Evolutionary conservation across 495 filamentous ascomycete species (phyloP).

Genomic region (Hapsidospora chrysogenum): DNA sequence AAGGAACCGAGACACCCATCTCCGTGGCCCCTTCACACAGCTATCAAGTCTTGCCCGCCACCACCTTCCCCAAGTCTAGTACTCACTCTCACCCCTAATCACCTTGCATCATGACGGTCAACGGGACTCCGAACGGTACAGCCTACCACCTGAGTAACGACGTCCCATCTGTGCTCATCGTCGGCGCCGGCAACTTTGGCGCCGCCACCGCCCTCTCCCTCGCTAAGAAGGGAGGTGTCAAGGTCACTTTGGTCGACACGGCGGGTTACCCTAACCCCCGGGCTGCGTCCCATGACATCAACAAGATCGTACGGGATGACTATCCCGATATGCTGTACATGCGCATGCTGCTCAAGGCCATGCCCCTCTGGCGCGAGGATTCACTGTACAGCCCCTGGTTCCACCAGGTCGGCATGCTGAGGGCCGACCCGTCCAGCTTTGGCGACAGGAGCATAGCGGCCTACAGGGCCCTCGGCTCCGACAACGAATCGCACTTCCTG

Average conservation of each 20-base stretch:
- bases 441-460: conserved; percentile 13
- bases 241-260: conserved; percentile 2
- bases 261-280: conserved; percentile 6
- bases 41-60: too few species aligned
- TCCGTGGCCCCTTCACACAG: too few species aligned
- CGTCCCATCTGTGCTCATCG: conserved; percentile 2
- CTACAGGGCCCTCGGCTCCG: conserved; percentile 18
- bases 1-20: too few species aligned
- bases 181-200: conserved; percentile 3
- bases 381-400: conserved; percentile 32
- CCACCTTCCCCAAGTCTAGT: too few species aligned
- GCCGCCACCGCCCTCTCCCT: conserved; percentile 2
- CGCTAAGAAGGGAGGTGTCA: not conserved
- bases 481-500: conserved; percentile 17
- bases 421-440: conserved; percentile 18
- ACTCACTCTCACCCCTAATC: not conserved
- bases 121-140: not conserved
- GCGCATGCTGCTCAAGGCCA: conserved; percentile 22
- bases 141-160: too few species aligned
- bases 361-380: conserved; percentile 25
- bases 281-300: conserved; percentile 12
- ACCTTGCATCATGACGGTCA: not conserved
- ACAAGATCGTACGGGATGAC: conserved; percentile 8
- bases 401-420: conserved; percentile 34
- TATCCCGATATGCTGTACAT: conserved; percentile 6